A percentile compares a stretch with the other conserved stretches of the same genome.
Evolutionary conservation across 306 rosid genomes (phyloP).

Genomic region (Cicer yamashitae): DNA sequence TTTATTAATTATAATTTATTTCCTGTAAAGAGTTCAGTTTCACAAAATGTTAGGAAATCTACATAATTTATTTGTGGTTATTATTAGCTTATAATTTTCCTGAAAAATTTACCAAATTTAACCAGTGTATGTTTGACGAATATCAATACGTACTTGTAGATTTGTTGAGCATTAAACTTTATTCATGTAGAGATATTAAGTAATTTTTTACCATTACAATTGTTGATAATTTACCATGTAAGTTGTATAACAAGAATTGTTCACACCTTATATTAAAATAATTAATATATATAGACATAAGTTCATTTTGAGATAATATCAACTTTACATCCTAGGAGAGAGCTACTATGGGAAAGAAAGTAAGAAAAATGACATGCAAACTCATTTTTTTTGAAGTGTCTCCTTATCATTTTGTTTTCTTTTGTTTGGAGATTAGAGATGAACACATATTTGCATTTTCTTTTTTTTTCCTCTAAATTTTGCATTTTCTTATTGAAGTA

Average conservation of each 20-base stretch:
- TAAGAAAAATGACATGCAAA: constrained; percentile 30
- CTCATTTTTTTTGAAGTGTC: not conserved
- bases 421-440: not conserved
- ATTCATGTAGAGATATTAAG: not conserved
- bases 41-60: too few species aligned
- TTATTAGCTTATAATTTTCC: not conserved
- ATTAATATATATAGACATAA: constrained; percentile 29
- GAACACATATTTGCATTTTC: not conserved
- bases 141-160: too few species aligned
- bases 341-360: constrained; percentile 44
- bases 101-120: not conserved
- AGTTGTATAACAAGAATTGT: not conserved
- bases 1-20: too few species aligned
- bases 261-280: constrained; percentile 14
- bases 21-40: too few species aligned
- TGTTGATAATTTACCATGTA: constrained; percentile 24
- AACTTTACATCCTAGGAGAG: constrained; percentile 14
- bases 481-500: not conserved
- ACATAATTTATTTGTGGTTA: not conserved
- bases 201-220: not conserved
- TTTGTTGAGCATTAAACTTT: too few species aligned
- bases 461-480: not conserved
- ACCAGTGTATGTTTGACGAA: not conserved
- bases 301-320: not conserved
- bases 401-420: not conserved